phyloP scores from a whole-genome alignment of 202 grass and related monocot species.

The Cymbopogon flexuosus region DNA sequence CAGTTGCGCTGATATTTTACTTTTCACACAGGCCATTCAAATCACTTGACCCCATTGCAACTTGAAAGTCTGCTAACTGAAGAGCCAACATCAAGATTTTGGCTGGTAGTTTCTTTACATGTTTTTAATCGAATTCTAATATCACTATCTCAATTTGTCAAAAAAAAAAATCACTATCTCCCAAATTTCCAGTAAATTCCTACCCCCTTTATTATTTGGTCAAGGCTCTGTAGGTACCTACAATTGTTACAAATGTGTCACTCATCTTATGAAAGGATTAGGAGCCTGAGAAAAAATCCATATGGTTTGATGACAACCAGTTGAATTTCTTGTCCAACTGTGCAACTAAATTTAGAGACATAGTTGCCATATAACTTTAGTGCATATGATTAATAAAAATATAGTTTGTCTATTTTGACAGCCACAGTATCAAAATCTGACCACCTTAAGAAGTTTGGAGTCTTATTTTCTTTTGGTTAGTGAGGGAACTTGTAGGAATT shows the following conservation, averaged over 20 bases:
- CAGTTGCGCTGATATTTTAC: constrained; percentile 11
- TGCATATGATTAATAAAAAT: constrained; percentile 7
- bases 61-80: constrained; percentile 79
- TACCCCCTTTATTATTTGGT: not conserved
- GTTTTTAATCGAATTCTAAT: not conserved
- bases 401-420: not conserved
- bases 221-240: not conserved
- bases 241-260: not conserved
- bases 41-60: constrained; percentile 86
- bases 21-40: constrained; percentile 53
- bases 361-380: not conserved
- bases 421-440: not conserved
- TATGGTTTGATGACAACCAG: not conserved
- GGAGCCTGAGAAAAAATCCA: constrained; percentile 4
- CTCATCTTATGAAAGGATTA: not conserved
- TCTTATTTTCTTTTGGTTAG: not conserved
- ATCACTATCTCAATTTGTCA: constrained; percentile 24
- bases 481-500: not conserved
- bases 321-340: not conserved
- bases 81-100: constrained; percentile 70
- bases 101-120: constrained; percentile 67
- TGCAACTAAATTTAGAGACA: not conserved
- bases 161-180: too few species aligned
- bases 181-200: constrained; percentile 4
- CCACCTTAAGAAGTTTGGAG: not conserved